Evolutionary conservation across 495 filamentous ascomycete genomes (phyloP), one percentile per base, ranked within the genome.

Genomic region (Podospora pseudopauciseta): DNA sequence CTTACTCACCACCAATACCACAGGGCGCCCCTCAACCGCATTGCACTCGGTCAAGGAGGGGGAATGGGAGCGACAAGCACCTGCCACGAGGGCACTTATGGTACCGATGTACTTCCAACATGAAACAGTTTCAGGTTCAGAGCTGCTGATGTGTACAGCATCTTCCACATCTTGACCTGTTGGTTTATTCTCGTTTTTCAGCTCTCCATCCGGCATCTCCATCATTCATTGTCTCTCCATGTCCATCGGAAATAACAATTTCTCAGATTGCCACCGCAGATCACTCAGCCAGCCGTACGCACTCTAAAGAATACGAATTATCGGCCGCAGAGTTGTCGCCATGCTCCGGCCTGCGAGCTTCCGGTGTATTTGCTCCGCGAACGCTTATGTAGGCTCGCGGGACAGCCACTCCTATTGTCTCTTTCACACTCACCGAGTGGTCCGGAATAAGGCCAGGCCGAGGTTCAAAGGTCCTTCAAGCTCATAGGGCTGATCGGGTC

Each of bases 41-140:
- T 58, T 13, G 0, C n/a, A 20, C 55, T 58, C 55, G 55, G 55
- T 58, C 55, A 58, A 26, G 55, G 23, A 58, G 23, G 13, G 15
- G 15, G 39, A 11, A 49, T 49, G 39, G 39, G 11, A 49, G 39
- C 39, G 39, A 49, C 39, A 49, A 13, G 39, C 39, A 49, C 39
- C 39, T 49, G 39, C 39, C 39, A 49, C 56, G 56, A 59, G 18
- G 16, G 56, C 56, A 27, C 19, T 18, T 23, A 18, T 13, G 26
- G 56, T 59, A 59, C 19, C 4, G 30, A 32, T 60, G 16, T 62
- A 26, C 60, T 62, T 34, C 9, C 16, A 34, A 63, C 30, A 15
- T 63, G 61, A 63, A 63, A 63, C 61, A 19, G 61, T 63, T 63
- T 63, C 61, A 44, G 61, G 34, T 4, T 63, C 32, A 20, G 27